Evolutionary conservation across 2,329 filamentous ascomycete genomes (phyloP), one percentile per base, ranked within the genome.

Genomic region (Diaporthe nobilis): DNA sequence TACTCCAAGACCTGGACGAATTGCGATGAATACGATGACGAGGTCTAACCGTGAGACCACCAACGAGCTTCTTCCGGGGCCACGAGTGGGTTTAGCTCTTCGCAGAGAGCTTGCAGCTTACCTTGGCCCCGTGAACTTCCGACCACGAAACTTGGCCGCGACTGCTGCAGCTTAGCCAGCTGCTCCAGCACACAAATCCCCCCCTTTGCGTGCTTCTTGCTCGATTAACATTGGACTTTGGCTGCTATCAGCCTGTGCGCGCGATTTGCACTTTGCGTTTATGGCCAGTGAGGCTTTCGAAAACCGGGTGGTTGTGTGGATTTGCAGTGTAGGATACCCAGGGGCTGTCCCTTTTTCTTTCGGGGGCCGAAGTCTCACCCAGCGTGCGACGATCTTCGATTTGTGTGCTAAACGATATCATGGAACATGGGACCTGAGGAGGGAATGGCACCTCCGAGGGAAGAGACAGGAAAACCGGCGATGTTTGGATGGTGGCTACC

Each of bases 261-360:
- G 39, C 44, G 17, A 44, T 8, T 28, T 37, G 34, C 25, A 25
- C 22, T 44, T 44, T 8, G 60, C 39, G 31, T n/a, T 65, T 22
- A 22, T 4, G 15, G n/a, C 57, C 58, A 15, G 37, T 28, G 44
- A 53, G 31, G 31, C 44, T 61, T 44, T 55, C 15, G 60, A 53
- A 20, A 47, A 7, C 34, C 15, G 47, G 34, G 17, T 73, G 71
- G 42, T 58, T 34, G 57, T 44, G 34, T 31, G 71, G 20, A 42
- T 73, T 51, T 34, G 47, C 57, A 60, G 37, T 63, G 71, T 72
- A 72, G 57, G 57, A 72, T 72, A 72, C 71, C 71, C 71, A 53
- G 13, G 34, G 7, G 28, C 28, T 7, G 7, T 31, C 39, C 39
- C 42, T 28, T 28, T 20, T 31, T 10, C 4, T 53, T 68, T 53